phyloP scores from a whole-genome alignment of 345 rosid species.

The Rhizophora mangle region DNA sequence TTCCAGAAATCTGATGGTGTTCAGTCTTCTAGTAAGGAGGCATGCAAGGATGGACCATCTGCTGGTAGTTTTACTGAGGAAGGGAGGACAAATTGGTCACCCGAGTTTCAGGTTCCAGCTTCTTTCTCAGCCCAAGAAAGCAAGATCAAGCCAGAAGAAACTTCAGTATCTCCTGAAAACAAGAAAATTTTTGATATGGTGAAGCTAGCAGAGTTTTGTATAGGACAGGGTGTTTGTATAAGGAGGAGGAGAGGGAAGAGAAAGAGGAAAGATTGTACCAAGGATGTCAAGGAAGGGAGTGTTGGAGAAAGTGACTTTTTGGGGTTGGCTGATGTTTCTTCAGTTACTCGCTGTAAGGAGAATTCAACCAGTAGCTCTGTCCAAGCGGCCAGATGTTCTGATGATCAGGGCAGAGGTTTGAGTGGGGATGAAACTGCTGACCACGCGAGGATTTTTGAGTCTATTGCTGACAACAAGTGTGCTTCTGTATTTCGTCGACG shows the following conservation, averaged over 20 bases:
- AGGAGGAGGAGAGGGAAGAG: constrained; percentile 79
- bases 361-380: constrained; percentile 39
- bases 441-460: constrained; percentile 45
- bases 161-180: constrained; percentile 24
- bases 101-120: constrained; percentile 34
- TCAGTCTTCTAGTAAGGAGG: constrained; percentile 56
- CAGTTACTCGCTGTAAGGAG: constrained; percentile 44
- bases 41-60: constrained; percentile 62
- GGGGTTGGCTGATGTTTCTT: constrained; percentile 40
- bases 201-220: constrained; percentile 34
- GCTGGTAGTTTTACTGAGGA: constrained; percentile 81
- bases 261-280: constrained; percentile 63
- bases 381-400: constrained; percentile 30
- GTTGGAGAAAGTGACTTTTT: constrained; percentile 59
- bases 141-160: constrained; percentile 42
- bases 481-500: constrained; percentile 58
- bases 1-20: constrained; percentile 50
- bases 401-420: constrained; percentile 27
- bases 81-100: constrained; percentile 49
- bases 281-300: constrained; percentile 61
- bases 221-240: constrained; percentile 42
- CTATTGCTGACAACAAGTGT: constrained; percentile 48
- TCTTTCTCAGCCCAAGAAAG: constrained; percentile 33
- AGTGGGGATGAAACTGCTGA: constrained; percentile 32
- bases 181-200: constrained; percentile 31